Percentiles rank a stretch among this genome's conserved stretches.
Conservation (phyloP, 306 rosid species). For the Cucurbita argyrosperma region DNA sequence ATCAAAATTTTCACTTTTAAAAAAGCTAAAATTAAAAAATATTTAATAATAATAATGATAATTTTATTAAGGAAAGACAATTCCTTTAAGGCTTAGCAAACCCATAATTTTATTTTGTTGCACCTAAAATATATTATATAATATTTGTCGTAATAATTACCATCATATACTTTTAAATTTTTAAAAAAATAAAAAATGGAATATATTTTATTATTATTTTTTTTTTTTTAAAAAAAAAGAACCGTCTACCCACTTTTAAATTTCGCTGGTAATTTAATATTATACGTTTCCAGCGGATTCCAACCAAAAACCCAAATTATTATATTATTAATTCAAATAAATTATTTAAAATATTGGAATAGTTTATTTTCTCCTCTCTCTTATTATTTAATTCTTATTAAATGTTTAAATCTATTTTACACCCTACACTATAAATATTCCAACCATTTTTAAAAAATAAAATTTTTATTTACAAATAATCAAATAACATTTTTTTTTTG, state of each 20-base stretch:
- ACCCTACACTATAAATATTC: no score
- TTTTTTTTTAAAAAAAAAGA: slow-evolving; percentile 4
- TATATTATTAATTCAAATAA: slow-evolving; percentile 18
- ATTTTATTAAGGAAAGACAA: background rate
- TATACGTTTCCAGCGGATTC: slow-evolving; percentile 43
- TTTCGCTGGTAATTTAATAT: slow-evolving; percentile 30
- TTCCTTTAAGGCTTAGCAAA: background rate
- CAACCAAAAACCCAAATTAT: slow-evolving; percentile 41
- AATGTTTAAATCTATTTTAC: slow-evolving; percentile 8
- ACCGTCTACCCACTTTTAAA: slow-evolving; percentile 38
- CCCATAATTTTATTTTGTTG: background rate
- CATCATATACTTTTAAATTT: slow-evolving; percentile 11
- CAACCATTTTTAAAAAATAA: no score
- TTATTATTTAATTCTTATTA: background rate
- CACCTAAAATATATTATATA: slow-evolving; percentile 2
- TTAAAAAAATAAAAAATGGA: background rate
- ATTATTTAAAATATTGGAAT: slow-evolving; percentile 7
- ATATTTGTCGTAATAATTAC: slow-evolving; percentile 1
- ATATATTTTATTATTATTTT: background rate
- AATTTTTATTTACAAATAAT: background rate
- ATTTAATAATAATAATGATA: background rate
- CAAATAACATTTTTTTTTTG: background rate
- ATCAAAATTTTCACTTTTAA: no score
- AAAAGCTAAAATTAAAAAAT: background rate
- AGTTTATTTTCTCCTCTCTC: slow-evolving; percentile 15